These are phyloP conservation scores for Penstemon barbatus DNA, from an alignment of 257 asterid species.

Conservation along the genomic window DNA sequence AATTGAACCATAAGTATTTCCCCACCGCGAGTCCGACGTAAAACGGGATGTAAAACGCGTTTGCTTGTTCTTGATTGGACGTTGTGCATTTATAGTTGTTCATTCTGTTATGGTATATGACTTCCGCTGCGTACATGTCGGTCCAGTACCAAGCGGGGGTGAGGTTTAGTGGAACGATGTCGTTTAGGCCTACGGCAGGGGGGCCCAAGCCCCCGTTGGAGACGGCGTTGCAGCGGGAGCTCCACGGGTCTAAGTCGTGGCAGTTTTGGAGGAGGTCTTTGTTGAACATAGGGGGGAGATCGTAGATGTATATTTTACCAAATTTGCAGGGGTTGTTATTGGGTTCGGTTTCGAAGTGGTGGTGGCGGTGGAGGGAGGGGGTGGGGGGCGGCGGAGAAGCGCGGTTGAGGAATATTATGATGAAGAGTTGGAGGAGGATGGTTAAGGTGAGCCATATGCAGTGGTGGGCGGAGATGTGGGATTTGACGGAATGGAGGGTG, in stretches of 20 bases:
- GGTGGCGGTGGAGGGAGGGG: constrained; percentile 15
- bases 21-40: constrained; percentile 69
- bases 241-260: constrained; percentile 58
- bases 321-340: constrained; percentile 26
- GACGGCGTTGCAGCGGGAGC: constrained; percentile 50
- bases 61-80: constrained; percentile 28
- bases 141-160: constrained; percentile 64
- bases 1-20: constrained; percentile 51
- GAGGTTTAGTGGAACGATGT: constrained; percentile 37
- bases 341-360: constrained; percentile 22
- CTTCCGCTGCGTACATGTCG: constrained; percentile 60
- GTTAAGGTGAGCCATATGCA: constrained; percentile 42
- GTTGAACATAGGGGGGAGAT: constrained; percentile 50
- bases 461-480: constrained; percentile 37
- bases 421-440: constrained; percentile 39
- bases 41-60: constrained; percentile 61
- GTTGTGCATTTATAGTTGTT: constrained; percentile 41
- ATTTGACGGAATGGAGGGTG: constrained; percentile 36
- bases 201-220: constrained; percentile 65
- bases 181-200: constrained; percentile 41
- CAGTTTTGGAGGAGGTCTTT: constrained; percentile 46
- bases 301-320: constrained; percentile 52
- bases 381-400: constrained; percentile 32
- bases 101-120: constrained; percentile 52
- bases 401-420: constrained; percentile 37